These are phyloP conservation scores for Papiliotrema nemorosa DNA, from an alignment of 1,284 basidiomycete genomes.

Conservation along the genomic window DNA sequence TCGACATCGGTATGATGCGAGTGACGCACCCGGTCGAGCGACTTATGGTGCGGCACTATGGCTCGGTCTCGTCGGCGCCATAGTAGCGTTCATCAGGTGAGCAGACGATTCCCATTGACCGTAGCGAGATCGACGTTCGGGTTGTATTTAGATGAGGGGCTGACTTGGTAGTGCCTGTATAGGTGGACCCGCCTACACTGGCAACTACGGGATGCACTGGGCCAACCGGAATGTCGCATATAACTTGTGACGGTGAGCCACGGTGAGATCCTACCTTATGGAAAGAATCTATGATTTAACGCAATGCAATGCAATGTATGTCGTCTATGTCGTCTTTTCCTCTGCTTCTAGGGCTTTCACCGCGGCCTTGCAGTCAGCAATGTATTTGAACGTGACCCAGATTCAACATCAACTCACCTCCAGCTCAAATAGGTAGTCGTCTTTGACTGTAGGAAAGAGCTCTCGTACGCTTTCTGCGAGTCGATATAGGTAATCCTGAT, in stretches of 20 bases:
- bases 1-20: slow-evolving; percentile 12
- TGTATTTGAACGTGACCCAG: not conserved
- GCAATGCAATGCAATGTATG: no score
- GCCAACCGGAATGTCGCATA: slow-evolving; percentile 4
- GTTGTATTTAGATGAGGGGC: no score
- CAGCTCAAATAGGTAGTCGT: slow-evolving; percentile 40
- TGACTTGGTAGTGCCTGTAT: slow-evolving; percentile 3
- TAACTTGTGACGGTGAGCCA: slow-evolving; percentile 1
- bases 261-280: no score
- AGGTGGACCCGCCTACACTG: slow-evolving; percentile 3
- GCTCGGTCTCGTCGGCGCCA: slow-evolving; percentile 23
- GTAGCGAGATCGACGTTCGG: not conserved
- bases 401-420: slow-evolving; percentile 25
- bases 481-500: slow-evolving; percentile 41
- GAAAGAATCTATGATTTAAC: no score
- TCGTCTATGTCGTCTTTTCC: no score
- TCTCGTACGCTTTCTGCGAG: slow-evolving; percentile 38
- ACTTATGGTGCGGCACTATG: slow-evolving; percentile 27
- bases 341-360: slow-evolving; percentile 5
- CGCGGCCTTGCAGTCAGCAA: slow-evolving; percentile 3
- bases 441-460: slow-evolving; percentile 39
- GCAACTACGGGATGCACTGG: slow-evolving; percentile 4
- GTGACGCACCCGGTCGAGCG: slow-evolving; percentile 7
- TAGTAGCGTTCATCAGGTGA: slow-evolving; percentile 22
- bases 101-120: slow-evolving; percentile 1